Base-by-base conservation (phyloP, 805 yeast genomes). In the Vanderwaltozyma polyspora region DNA sequence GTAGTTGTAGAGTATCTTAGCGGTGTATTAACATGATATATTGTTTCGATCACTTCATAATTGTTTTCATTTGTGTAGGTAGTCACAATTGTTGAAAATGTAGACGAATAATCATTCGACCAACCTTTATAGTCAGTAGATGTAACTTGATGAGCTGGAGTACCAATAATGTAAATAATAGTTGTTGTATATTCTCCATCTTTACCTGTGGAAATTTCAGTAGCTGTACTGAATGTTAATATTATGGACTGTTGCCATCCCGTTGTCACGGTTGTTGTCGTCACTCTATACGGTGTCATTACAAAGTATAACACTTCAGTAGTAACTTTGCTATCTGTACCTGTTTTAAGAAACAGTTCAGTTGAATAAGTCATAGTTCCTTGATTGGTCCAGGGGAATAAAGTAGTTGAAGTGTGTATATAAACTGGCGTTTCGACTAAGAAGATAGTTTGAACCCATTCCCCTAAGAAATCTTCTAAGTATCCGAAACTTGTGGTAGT, bases 211-310 rank as follows among this genome's bases (percentile, higher is more conserved):
- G 23, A 6, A 1, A 32, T 19, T 10, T 28, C 25, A n/a, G 25
- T 14, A 7, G 19, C 34, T 14, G 39, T 34, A 3, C 33, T 24
- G 28, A 27, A 31, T 3, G 39, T 39, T 15, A 14, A 19, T 15
- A 29, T 34, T 15, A 10, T 11, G 7, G 32, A 14, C 5, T 13
- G 3, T 28, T n/a, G 29, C 21, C 28, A 24, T 4, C 14, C 14
- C 10, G 24, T 19, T 6, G 17, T 19, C 3, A 15, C 15, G 8
- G 25, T 19, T 10, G 19, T 14, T 14, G 15, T 18, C 13, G 29
- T 19, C 5, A 19, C 28, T 11, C 12, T 27, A 4, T n/a, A 13
- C 18, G 46, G 49, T 5, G 46, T 42, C 19, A 35, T 38, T 7
- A 32, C 34, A 25, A 5, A 25, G 21, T 25, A 32, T 4, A 32